These are phyloP conservation scores for Dothiorella sarmentorum DNA, from an alignment of 2,329 filamentous ascomycete genomes.

Conservation along the genomic window DNA sequence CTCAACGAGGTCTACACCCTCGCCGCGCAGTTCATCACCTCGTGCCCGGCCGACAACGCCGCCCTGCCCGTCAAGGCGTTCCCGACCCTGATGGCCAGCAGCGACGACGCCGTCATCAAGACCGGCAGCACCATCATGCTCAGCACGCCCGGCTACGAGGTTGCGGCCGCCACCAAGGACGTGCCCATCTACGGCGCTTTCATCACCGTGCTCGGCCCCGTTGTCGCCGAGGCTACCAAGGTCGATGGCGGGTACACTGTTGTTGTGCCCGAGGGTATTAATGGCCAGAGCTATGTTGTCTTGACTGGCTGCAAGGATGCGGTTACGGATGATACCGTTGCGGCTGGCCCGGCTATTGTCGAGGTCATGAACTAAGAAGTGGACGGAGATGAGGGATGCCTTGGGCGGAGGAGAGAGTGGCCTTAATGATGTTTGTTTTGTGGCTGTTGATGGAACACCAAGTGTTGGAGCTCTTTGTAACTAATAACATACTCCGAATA, in stretches of 20 bases:
- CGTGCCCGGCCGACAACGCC: conserved; percentile 55
- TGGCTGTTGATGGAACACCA: too few species aligned
- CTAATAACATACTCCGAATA: too few species aligned
- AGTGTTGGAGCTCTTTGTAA: too few species aligned
- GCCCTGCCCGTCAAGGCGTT: conserved; percentile 60
- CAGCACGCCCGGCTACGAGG: conserved; percentile 26
- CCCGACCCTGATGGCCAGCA: conserved; percentile 41
- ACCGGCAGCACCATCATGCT: conserved; percentile 22
- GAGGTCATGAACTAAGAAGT: conserved; percentile 21
- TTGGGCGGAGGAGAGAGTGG: too few species aligned
- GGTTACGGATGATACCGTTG: conserved; percentile 37
- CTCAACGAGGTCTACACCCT: conserved; percentile 62
- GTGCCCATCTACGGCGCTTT: conserved; percentile 36
- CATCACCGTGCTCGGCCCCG: conserved; percentile 38
- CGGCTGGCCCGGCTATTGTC: conserved; percentile 36
- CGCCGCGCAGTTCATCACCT: conserved; percentile 59
- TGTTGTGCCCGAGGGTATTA: conserved; percentile 30
- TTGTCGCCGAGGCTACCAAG: conserved; percentile 27
- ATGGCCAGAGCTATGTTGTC: conserved; percentile 42
- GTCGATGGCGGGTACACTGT: conserved; percentile 26
- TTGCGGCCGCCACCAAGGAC: conserved; percentile 14
- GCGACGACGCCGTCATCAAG: conserved; percentile 14
- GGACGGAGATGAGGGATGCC: too few species aligned
- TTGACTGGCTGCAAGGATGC: conserved; percentile 38
- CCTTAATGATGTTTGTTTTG: too few species aligned